Evolutionary conservation across 2,329 filamentous ascomycete species (phyloP).

Genomic region (Cucurbitaria berberidis): DNA sequence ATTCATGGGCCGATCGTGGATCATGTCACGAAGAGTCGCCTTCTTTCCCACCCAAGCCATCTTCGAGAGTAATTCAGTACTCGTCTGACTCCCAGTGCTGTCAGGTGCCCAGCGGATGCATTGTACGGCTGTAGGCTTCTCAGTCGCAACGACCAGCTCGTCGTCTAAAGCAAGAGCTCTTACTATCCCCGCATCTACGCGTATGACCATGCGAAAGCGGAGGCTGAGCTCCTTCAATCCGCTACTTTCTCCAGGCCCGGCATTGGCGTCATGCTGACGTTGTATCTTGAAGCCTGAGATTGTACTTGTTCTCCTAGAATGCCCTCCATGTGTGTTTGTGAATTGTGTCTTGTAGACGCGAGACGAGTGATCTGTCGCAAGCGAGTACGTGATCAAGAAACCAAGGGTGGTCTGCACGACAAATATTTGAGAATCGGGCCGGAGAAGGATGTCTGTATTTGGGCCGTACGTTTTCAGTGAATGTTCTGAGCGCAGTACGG

Average conservation of each 20-base stretch:
- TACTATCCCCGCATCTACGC: constrained; percentile 93
- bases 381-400: constrained; percentile 91
- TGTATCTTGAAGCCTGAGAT: constrained; percentile 47
- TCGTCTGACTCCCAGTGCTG: constrained; percentile 80
- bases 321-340: constrained; percentile 56
- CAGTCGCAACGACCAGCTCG: constrained; percentile 88
- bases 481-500: constrained; percentile 78
- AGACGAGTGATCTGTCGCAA: constrained; percentile 82
- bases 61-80: constrained; percentile 84
- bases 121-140: constrained; percentile 91
- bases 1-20: constrained; percentile 95
- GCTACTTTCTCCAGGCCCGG: constrained; percentile 78
- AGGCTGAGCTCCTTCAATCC: constrained; percentile 87
- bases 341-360: constrained; percentile 87
- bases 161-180: constrained; percentile 88
- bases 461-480: constrained; percentile 84
- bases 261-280: constrained; percentile 47
- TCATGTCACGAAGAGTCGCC: constrained; percentile 79
- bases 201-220: constrained; percentile 96
- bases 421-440: constrained; percentile 89
- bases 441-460: constrained; percentile 82
- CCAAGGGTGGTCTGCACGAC: constrained; percentile 86
- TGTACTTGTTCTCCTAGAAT: constrained; percentile 58
- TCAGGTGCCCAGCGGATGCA: constrained; percentile 95
- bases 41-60: constrained; percentile 88